phyloP scores from a whole-genome alignment of 768 basidiomycete genomes.

The Kwoniella pini region DNA sequence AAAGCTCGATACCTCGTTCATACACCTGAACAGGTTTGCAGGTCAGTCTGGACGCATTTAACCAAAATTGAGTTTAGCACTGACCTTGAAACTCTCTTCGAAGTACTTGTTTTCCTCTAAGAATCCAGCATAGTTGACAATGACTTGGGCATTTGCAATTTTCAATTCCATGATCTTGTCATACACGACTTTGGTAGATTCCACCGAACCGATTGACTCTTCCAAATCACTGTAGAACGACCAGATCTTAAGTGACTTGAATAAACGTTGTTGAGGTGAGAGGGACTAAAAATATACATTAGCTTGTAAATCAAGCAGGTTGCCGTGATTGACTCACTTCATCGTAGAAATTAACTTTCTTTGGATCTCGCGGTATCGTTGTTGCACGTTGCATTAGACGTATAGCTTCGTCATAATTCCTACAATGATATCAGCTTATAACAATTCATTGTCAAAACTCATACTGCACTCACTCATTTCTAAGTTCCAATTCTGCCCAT shows the following conservation, averaged over 20 bases:
- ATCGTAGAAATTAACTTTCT: constrained; percentile 89
- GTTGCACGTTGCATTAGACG: constrained; percentile 96
- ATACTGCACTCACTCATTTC: constrained; percentile 73
- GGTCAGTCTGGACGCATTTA: not conserved
- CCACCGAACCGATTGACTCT: constrained; percentile 92
- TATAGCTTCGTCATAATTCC: constrained; percentile 94
- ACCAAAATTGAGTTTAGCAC: constrained; percentile 54
- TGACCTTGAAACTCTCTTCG: constrained; percentile 90
- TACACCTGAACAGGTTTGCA: constrained; percentile 65
- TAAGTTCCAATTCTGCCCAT: constrained; percentile 97
- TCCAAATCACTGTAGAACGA: constrained; percentile 98
- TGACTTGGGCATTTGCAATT: constrained; percentile 96
- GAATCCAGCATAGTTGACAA: constrained; percentile 96
- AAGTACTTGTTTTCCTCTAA: constrained; percentile 97
- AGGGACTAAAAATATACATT: constrained; percentile 62
- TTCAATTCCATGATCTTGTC: constrained; percentile 94
- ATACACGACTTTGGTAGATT: constrained; percentile 86
- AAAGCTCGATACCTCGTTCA: constrained; percentile 93
- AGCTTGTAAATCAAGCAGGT: constrained; percentile 24
- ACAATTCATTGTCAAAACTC: not conserved
- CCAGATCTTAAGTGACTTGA: constrained; percentile 98
- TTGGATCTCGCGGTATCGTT: constrained; percentile 76
- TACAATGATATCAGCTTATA: constrained; percentile 54
- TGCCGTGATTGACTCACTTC: constrained; percentile 63
- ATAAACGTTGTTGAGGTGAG: constrained; percentile 81